Evolutionary conservation across 441 rosid species (phyloP).

Genomic region (Syzygium malaccense): DNA sequence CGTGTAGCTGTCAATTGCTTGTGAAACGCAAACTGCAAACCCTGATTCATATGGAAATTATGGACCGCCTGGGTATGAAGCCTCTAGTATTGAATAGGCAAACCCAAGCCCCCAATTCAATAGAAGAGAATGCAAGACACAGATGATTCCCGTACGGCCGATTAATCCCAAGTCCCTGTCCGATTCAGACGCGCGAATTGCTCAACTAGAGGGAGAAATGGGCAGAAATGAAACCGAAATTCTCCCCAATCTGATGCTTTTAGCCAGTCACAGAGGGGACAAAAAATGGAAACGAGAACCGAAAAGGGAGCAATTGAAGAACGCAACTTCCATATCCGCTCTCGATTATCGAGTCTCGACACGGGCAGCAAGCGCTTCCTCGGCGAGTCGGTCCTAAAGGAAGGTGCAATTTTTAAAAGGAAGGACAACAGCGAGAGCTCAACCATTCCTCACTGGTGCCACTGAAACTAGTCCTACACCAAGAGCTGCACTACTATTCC

Average conservation of each 20-base stretch:
- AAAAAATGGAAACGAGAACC: not conserved
- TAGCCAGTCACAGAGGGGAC: not conserved
- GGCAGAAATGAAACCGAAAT: not conserved
- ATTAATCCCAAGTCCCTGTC: not conserved
- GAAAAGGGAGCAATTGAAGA: not conserved
- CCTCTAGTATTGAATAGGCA: not conserved
- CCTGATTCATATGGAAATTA: not conserved
- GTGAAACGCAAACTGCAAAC: not conserved
- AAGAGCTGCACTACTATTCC: not conserved
- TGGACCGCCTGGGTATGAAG: not conserved
- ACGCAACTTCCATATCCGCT: not conserved
- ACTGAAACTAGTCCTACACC: not conserved
- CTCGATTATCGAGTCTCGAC: not conserved
- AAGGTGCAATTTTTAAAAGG: not conserved
- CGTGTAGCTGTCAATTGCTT: not conserved
- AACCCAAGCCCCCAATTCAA: not conserved
- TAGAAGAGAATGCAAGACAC: not conserved
- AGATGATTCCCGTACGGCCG: not conserved
- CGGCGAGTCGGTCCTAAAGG: not conserved
- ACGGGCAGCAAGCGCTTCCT: not conserved
- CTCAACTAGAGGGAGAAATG: not conserved
- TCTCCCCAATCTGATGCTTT: not conserved
- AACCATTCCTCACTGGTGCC: not conserved
- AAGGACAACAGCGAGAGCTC: not conserved
- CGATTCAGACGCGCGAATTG: not conserved